Evolutionary conservation across 495 filamentous ascomycete species (phyloP).

Genomic region (Penicillium steckii): DNA sequence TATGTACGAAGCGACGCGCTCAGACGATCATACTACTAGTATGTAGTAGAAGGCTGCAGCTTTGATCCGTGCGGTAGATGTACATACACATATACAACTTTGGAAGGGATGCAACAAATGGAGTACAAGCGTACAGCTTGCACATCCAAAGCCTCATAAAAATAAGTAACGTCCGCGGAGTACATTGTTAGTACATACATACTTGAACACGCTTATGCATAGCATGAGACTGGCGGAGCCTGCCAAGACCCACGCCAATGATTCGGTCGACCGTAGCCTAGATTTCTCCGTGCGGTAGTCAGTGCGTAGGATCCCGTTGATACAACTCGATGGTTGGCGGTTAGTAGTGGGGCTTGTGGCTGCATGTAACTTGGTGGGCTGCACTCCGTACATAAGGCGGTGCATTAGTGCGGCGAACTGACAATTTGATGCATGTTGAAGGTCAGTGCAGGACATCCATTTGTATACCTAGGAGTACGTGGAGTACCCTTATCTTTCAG

Average conservation of each 20-base stretch:
- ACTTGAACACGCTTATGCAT: slow-evolving; percentile 14
- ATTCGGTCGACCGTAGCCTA: slow-evolving; percentile 15
- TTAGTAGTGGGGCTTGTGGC: slow-evolving; percentile 16
- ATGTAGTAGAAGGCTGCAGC: not conserved
- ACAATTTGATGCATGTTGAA: slow-evolving; percentile 19
- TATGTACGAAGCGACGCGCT: slow-evolving; percentile 8
- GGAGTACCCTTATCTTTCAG: slow-evolving; percentile 8
- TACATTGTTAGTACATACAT: slow-evolving; percentile 7
- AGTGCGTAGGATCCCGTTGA: slow-evolving; percentile 21
- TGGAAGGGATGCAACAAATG: no score
- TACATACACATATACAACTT: not conserved
- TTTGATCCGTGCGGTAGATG: slow-evolving; percentile 11
- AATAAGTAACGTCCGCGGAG: slow-evolving; percentile 1
- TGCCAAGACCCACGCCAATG: not conserved
- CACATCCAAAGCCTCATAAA: not conserved
- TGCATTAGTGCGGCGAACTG: slow-evolving; percentile 32
- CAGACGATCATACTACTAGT: slow-evolving; percentile 18
- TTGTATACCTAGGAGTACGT: slow-evolving; percentile 5
- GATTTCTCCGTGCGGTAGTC: slow-evolving; percentile 25
- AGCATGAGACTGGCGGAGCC: slow-evolving; percentile 10
- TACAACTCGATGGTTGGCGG: slow-evolving; percentile 17
- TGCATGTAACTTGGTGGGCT: slow-evolving; percentile 13
- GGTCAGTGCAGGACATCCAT: slow-evolving; percentile 25
- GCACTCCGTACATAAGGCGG: slow-evolving; percentile 19
- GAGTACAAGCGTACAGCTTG: not conserved